These are phyloP conservation scores for Jatropha podagrica DNA, from an alignment of 441 rosid genomes.

Conservation along the genomic window DNA sequence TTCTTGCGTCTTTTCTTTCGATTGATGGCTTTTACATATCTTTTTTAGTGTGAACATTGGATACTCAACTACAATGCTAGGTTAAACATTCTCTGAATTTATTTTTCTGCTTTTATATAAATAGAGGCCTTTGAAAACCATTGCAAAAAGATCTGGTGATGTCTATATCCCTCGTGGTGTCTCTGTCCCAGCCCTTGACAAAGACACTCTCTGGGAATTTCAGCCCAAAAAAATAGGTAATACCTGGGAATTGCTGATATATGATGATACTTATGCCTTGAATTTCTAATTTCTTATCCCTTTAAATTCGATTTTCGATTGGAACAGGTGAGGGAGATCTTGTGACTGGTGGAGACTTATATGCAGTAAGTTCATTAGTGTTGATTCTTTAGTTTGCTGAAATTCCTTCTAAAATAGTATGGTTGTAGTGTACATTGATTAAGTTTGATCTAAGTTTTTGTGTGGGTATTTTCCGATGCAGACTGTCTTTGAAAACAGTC, in stretches of 20 bases:
- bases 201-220: conserved; percentile 93
- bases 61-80: not conserved
- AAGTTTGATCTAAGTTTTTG: conserved; percentile 10
- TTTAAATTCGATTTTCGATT: conserved; percentile 13
- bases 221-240: conserved; percentile 90
- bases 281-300: not conserved
- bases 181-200: conserved; percentile 96
- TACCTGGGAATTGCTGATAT: conserved; percentile 8
- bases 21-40: not conserved
- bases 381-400: conserved; percentile 18
- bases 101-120: conserved; percentile 13
- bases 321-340: conserved; percentile 89
- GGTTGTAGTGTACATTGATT: not conserved
- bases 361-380: conserved; percentile 71
- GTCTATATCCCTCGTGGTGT: conserved; percentile 99
- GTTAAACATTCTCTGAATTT: conserved; percentile 8
- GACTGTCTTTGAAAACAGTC: conserved; percentile 94
- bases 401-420: not conserved
- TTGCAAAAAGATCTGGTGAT: conserved; percentile 91
- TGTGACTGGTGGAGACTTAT: conserved; percentile 96
- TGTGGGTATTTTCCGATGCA: conserved; percentile 38
- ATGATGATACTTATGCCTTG: conserved; percentile 11
- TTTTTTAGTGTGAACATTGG: conserved; percentile 4
- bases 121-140: conserved; percentile 98
- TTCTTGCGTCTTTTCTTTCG: not conserved